Base-by-base conservation (phyloP, 139 green algal species). In the Closterium sp. region DNA sequence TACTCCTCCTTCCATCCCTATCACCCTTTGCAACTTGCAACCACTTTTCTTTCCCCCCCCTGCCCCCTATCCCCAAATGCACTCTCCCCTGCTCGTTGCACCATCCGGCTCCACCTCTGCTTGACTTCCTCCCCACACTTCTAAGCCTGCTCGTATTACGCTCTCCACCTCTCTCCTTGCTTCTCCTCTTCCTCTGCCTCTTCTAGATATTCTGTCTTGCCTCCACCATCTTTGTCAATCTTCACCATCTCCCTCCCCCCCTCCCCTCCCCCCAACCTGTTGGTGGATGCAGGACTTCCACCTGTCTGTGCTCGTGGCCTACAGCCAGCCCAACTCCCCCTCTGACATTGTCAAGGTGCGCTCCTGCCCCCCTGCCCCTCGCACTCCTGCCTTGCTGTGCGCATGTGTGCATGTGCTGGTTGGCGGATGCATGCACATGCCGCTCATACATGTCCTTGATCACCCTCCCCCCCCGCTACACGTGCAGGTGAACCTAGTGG, bases 291-390 rank as follows among this genome's bases (percentile, higher is more conserved):
- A 90, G 85, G 90, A 93, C 86, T 93, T 93, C 87, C 84, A 91
- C 25, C 88, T 93, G 1, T 84, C 34, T 4, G 91, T 93, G 38
- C 91, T 93, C 28, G 87, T 89, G 19, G 91, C 91, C 23, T 93
- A 91, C 85, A 90, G 90, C 87, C 33, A 83, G 38, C 35, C 87
- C 19, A 93, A 43, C 23, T 84, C 84, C 7, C 64, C 32, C 32
- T 91, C 87, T 9, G 87, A 93, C 31, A 91, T 93, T 86, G 84
- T 91, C 38, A 93, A 93, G 91, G 91, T 93, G 30, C n/a, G 83
- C 28, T 23, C 83, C 83, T 33, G n/a, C 83, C 83, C 83, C 7
- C 25, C 10, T 28, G 28, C n/a, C n/a, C 83, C 83, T 34, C n/a
- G n/a, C n/a, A n/a, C n/a, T n/a, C n/a, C n/a, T 86, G 83, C 83